These are phyloP conservation scores for Podila minutissima DNA, from an alignment of 192 early-diverging fungal genomes.

Conservation along the genomic window DNA sequence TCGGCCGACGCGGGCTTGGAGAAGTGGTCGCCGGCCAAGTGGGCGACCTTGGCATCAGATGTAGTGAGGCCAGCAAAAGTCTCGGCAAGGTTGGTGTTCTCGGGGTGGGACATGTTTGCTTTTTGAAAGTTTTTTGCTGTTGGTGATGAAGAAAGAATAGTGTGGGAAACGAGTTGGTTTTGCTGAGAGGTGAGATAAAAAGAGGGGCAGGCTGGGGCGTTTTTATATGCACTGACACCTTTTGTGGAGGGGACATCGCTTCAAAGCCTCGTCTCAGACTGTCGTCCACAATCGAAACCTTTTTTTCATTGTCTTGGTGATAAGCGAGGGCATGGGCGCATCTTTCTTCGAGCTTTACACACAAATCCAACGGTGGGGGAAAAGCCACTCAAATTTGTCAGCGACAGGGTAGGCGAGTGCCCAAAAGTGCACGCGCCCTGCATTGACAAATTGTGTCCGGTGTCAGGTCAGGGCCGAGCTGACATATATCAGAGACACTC, in stretches of 20 bases:
- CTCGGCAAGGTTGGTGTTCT: constrained; percentile 46
- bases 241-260: too few species aligned
- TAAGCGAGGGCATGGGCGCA: too few species aligned
- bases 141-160: background rate
- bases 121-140: background rate
- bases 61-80: constrained; percentile 23
- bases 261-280: background rate
- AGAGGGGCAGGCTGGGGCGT: too few species aligned
- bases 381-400: too few species aligned
- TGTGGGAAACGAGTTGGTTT: background rate
- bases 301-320: constrained; percentile 2
- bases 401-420: too few species aligned
- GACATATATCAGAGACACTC: too few species aligned
- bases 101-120: constrained; percentile 20
- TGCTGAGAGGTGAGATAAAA: background rate
- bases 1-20: constrained; percentile 38
- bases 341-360: too few species aligned
- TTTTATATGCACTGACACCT: background rate
- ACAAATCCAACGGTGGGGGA: too few species aligned
- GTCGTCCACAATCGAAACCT: background rate
- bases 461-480: too few species aligned
- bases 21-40: constrained; percentile 9
- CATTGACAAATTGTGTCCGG: too few species aligned
- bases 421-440: too few species aligned
- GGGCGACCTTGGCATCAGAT: constrained; percentile 15